Base-by-base conservation (phyloP, 306 rosid species). In the Acmispon strigosus region DNA sequence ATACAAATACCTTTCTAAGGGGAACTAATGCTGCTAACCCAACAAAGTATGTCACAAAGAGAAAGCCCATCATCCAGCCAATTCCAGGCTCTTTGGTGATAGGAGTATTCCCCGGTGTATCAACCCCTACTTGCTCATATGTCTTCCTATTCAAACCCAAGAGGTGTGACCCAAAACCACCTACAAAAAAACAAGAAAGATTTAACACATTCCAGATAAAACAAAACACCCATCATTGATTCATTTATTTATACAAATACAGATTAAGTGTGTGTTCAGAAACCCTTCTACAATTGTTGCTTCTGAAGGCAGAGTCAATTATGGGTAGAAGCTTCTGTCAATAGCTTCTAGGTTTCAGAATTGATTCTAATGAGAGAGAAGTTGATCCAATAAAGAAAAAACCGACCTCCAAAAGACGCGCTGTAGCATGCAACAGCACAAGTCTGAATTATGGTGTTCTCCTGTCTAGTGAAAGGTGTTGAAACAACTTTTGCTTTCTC, bases 401-500 rank as follows among this genome's bases (percentile, higher is more conserved):
- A 22, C 72, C 74, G 16, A 91, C 98, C 98, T 87, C 92, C 95
- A 66, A 74, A 84, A 12, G 98, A 58, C 14, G 89, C 85, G 82
- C 92, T 92, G 45, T 92, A 89, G 76, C 98, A 92, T 29, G 98
- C 98, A 39, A 88, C 96, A 11, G 96, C 96, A 82, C 96, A 92
- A 17, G 98, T 92, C 76, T 92, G 98, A 67, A 92, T 89, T 41
- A 89, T 63, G 50, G 96, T 92, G 52, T 92, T 92, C 77, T 92
- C 98, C 79, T 92, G 96, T 69, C 86, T 80, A 15, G 98, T 92
- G 80, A 92, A 92, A 20, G 96, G 96, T 39, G 67, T 76, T 12
- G 98, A 78, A 34, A 86, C 84, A 70, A 88, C 43, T 50, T 89
- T 94, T 42, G 96, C 95, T 72, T 88, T 87, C 43, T 82, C 80